Conservation (phyloP, 208 protist species). For the Lotmaria passim region DNA sequence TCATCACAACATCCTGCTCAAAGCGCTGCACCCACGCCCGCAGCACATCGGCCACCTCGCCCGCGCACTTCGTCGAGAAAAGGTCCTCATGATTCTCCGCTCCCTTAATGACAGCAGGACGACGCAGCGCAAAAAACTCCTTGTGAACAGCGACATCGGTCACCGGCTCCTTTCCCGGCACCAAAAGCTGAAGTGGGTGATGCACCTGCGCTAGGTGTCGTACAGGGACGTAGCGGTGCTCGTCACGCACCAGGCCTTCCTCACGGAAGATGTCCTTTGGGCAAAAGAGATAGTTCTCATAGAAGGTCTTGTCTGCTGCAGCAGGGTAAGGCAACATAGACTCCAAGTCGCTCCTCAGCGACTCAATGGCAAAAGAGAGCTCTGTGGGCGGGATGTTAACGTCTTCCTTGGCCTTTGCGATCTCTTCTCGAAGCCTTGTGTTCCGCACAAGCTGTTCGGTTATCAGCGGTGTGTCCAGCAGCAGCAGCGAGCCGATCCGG, state of each 20-base stretch:
- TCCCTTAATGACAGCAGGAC: slow-evolving; percentile 63
- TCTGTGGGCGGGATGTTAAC: slow-evolving; percentile 75
- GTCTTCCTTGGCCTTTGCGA: slow-evolving; percentile 69
- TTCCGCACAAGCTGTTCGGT: slow-evolving; percentile 66
- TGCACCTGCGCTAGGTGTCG: slow-evolving; percentile 58
- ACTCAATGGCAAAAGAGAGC: slow-evolving; percentile 67
- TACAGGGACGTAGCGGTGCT: slow-evolving; percentile 68
- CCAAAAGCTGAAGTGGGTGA: slow-evolving; percentile 82
- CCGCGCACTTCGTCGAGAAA: slow-evolving; percentile 49
- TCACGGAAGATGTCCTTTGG: slow-evolving; percentile 45
- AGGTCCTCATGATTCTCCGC: slow-evolving; percentile 60
- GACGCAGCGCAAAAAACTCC: slow-evolving; percentile 75
- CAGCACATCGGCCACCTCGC: slow-evolving; percentile 68
- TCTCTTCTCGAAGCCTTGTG: slow-evolving; percentile 55
- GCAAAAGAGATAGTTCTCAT: slow-evolving; percentile 63
- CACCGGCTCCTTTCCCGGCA: slow-evolving; percentile 52
- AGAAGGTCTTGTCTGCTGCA: slow-evolving; percentile 53
- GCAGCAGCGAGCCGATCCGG: slow-evolving; percentile 69
- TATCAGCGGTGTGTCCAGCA: slow-evolving; percentile 80
- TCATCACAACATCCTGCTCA: slow-evolving; percentile 73
- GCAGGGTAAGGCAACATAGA: slow-evolving; percentile 45
- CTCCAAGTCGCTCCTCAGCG: slow-evolving; percentile 55
- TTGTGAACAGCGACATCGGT: slow-evolving; percentile 72
- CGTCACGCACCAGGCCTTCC: slow-evolving; percentile 57
- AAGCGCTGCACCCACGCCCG: slow-evolving; percentile 81